Evolutionary conservation across 2,329 filamentous ascomycete species (phyloP).

Genomic region (Curvularia eragrostidis): DNA sequence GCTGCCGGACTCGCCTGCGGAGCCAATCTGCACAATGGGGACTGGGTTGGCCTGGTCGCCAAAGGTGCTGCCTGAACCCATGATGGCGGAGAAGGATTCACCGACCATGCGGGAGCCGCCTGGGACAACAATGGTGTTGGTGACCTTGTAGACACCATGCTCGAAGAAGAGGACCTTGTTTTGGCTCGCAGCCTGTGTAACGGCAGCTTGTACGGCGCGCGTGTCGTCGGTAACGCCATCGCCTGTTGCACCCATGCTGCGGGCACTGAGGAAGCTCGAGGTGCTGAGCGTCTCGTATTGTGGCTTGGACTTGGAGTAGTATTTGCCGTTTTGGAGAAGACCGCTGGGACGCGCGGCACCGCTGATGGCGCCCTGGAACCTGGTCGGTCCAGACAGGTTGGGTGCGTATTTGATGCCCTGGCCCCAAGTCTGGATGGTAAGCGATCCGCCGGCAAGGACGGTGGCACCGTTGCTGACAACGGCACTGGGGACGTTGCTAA

Average conservation of each 20-base stretch:
- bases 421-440: conserved; percentile 46
- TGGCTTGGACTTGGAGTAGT: conserved; percentile 60
- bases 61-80: conserved; percentile 70
- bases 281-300: conserved; percentile 59
- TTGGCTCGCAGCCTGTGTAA: conserved; percentile 67
- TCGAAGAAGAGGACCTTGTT: conserved; percentile 65
- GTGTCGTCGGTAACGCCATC: conserved; percentile 86
- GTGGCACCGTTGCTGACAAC: conserved; percentile 40
- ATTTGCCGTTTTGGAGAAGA: conserved; percentile 58
- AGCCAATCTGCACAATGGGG: conserved; percentile 71
- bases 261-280: conserved; percentile 66
- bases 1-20: conserved; percentile 67
- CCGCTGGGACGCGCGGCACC: conserved; percentile 55
- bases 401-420: conserved; percentile 48
- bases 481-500: conserved; percentile 45
- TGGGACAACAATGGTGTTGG: conserved; percentile 63
- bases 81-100: conserved; percentile 84
- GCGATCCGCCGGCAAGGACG: conserved; percentile 43
- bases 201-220: conserved; percentile 74
- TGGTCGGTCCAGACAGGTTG: conserved; percentile 53
- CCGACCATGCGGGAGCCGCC: conserved; percentile 82
- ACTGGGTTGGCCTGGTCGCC: conserved; percentile 62
- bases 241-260: conserved; percentile 68
- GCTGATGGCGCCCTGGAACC: conserved; percentile 56
- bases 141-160: conserved; percentile 64